Conservation (phyloP, 2,329 filamentous ascomycete species). For the Blastomyces silverae region DNA sequence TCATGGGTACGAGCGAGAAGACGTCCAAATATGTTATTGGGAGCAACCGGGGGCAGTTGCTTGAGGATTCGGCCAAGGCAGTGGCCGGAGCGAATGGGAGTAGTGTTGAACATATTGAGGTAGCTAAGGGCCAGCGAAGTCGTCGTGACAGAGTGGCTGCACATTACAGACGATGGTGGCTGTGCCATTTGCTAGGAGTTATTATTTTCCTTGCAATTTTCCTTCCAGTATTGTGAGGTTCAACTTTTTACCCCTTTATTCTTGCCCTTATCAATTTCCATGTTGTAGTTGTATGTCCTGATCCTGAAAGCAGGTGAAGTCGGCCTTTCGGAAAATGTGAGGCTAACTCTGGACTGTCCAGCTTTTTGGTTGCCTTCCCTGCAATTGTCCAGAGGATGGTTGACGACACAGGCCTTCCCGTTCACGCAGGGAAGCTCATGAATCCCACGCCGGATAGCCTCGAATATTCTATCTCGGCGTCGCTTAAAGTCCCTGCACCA, state of each 20-base stretch:
- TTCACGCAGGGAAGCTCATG: slow-evolving; percentile 24
- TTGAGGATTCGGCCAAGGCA: neutral
- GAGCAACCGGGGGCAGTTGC: neutral
- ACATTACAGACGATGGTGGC: slow-evolving; percentile 9
- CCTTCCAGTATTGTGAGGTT: slow-evolving; percentile 25
- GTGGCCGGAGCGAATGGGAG: neutral
- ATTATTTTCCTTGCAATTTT: slow-evolving; percentile 26
- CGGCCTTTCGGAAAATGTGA: neutral
- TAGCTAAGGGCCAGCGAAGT: neutral
- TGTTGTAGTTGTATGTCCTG: neutral
- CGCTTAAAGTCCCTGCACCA: slow-evolving; percentile 21
- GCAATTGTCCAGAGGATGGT: slow-evolving; percentile 26
- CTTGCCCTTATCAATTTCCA: neutral
- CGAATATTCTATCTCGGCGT: slow-evolving; percentile 23
- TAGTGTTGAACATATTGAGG: slow-evolving; percentile 3
- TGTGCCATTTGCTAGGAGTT: neutral
- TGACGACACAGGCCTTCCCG: slow-evolving; percentile 23
- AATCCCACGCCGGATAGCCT: slow-evolving; percentile 16
- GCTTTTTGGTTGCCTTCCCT: slow-evolving; percentile 25
- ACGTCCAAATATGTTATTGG: neutral
- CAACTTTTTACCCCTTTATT: neutral
- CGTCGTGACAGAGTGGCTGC: neutral
- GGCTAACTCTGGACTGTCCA: slow-evolving; percentile 9
- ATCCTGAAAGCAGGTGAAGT: neutral
- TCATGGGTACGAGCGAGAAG: neutral